These are phyloP conservation scores for Saprolegnia diclina DNA, from an alignment of 352 stramenopile genomes.

Conservation along the genomic window DNA sequence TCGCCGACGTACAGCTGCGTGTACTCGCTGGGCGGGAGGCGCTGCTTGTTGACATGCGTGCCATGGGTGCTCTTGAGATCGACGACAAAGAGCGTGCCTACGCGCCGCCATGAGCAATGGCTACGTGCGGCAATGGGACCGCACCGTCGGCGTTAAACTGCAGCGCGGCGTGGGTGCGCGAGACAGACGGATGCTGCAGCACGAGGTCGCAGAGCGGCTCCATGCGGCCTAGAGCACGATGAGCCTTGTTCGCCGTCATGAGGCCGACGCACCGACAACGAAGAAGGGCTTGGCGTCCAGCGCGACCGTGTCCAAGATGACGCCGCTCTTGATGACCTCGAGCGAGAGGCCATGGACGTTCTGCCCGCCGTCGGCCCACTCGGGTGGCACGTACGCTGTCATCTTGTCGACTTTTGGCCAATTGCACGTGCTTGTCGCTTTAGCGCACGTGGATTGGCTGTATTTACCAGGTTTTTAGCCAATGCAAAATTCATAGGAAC, in stretches of 20 bases:
- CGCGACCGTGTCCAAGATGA: conserved; percentile 43
- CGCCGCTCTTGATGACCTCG: conserved; percentile 62
- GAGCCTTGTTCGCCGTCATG: neutral
- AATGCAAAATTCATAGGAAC: too few relatives aligned
- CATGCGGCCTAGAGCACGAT: conserved; percentile 35
- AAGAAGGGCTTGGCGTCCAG: conserved; percentile 42
- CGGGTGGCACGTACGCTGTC: conserved; percentile 39
- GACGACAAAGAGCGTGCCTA: conserved; percentile 56
- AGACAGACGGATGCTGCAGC: conserved; percentile 72
- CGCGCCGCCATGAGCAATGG: neutral
- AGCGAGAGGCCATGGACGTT: conserved; percentile 55
- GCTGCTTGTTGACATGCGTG: conserved; percentile 81
- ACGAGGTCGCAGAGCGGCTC: conserved; percentile 59
- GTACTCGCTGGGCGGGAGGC: conserved; percentile 41
- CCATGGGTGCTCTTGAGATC: conserved; percentile 79
- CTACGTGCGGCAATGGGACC: neutral
- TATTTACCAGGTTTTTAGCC: too few relatives aligned
- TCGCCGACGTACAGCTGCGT: conserved; percentile 71
- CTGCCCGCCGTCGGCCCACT: conserved; percentile 41
- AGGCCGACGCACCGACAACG: conserved; percentile 31
- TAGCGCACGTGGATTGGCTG: too few relatives aligned
- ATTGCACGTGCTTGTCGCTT: neutral
- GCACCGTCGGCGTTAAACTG: conserved; percentile 47
- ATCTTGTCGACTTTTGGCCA: neutral
- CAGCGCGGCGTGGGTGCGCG: conserved; percentile 59